Evolutionary conservation across 805 yeast species (phyloP).

Genomic region (Candida dajiaensis): DNA sequence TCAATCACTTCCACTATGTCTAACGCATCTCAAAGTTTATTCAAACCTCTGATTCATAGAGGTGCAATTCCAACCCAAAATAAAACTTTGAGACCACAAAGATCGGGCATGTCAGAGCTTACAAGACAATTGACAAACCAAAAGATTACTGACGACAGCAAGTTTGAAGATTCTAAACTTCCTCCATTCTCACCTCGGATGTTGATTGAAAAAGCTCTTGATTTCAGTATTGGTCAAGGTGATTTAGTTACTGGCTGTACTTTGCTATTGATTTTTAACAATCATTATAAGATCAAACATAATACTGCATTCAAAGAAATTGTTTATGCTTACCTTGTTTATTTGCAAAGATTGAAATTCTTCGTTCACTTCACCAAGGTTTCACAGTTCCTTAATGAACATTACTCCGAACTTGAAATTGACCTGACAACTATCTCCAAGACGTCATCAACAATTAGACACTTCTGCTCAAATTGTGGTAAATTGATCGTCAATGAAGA

Average conservation of each 20-base stretch:
- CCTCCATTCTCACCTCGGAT: slow-evolving; percentile 57
- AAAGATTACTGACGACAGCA: slow-evolving; percentile 1
- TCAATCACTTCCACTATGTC: slow-evolving; percentile 16
- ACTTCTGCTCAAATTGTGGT: slow-evolving; percentile 59
- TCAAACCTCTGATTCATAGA: slow-evolving; percentile 5
- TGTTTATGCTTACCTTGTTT: slow-evolving; percentile 48
- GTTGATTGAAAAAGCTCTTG: slow-evolving; percentile 45
- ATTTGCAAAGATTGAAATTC: slow-evolving; percentile 41
- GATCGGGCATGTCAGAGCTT: slow-evolving; percentile 19
- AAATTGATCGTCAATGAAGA: slow-evolving; percentile 54
- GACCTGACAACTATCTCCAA: slow-evolving; percentile 11
- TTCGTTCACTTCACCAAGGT: slow-evolving; percentile 57
- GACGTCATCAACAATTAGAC: slow-evolving; percentile 35
- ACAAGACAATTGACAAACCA: slow-evolving; percentile 22
- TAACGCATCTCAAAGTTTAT: slow-evolving; percentile 12
- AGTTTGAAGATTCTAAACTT: slow-evolving; percentile 3
- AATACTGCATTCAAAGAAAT: slow-evolving; percentile 43
- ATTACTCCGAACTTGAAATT: slow-evolving; percentile 9
- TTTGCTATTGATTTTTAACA: slow-evolving; percentile 47
- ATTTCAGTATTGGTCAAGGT: slow-evolving; percentile 54
- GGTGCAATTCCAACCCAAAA: not conserved
- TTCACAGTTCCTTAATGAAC: slow-evolving; percentile 35
- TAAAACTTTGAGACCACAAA: slow-evolving; percentile 5
- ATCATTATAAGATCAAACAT: slow-evolving; percentile 29
- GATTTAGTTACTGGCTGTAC: slow-evolving; percentile 58